Percentiles rank a stretch among this genome's conserved stretches.
Evolutionary conservation across 306 rosid genomes (phyloP).

Genomic region (Ormosia emarginata): DNA sequence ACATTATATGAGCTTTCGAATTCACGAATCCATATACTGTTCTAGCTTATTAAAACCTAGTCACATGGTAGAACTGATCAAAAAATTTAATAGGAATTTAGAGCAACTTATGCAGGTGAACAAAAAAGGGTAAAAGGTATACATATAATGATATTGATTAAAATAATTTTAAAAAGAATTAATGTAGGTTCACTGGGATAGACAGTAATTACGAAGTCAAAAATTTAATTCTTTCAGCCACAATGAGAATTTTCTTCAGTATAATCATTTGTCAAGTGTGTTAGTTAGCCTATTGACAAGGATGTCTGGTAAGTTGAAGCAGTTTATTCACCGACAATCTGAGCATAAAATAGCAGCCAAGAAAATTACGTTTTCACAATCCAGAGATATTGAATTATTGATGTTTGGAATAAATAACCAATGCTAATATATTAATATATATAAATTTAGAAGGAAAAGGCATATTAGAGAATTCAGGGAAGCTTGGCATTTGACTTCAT

Average conservation of each 20-base stretch:
- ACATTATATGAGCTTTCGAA: background rate
- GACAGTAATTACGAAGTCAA: background rate
- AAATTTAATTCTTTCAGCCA: background rate
- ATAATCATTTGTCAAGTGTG: background rate
- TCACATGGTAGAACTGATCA: background rate
- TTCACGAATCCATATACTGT: background rate
- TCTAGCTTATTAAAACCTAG: background rate
- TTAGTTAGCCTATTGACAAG: background rate
- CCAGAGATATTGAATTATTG: background rate
- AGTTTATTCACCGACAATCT: background rate
- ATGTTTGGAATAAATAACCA: background rate
- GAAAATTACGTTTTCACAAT: background rate
- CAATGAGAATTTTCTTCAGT: background rate
- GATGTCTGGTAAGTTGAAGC: background rate
- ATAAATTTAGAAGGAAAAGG: background rate
- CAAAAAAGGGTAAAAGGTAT: background rate
- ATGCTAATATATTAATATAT: background rate
- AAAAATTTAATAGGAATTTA: background rate
- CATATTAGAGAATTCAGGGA: background rate
- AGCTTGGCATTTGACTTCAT: background rate
- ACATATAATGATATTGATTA: too few species aligned
- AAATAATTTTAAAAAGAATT: too few species aligned
- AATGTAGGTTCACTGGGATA: background rate
- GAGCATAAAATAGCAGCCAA: background rate
- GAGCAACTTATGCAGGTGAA: background rate